A percentile compares a stretch with the other conserved stretches of the same genome.
phyloP scores from a whole-genome alignment of 495 filamentous ascomycete genomes.

The Collariella sp. region DNA sequence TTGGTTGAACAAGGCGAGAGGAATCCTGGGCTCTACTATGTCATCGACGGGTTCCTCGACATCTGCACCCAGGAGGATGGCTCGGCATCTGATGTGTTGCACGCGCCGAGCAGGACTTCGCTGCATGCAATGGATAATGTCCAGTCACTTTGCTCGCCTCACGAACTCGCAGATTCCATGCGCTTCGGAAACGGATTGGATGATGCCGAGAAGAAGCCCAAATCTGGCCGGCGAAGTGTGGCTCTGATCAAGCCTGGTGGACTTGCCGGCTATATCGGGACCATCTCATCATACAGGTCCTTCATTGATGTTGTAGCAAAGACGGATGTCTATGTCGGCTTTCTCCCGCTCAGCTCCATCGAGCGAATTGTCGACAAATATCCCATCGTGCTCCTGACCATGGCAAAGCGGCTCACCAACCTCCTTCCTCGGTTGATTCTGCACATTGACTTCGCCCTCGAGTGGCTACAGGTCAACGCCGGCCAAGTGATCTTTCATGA shows the following conservation, averaged over 20 bases:
- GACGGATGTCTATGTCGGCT: slow-evolving; percentile 97
- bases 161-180: slow-evolving; percentile 16
- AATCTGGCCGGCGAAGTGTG: slow-evolving; percentile 49
- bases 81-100: slow-evolving; percentile 28
- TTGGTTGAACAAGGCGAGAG: slow-evolving; percentile 96
- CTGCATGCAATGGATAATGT: slow-evolving; percentile 29
- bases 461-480: slow-evolving; percentile 94
- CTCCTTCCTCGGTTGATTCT: slow-evolving; percentile 85
- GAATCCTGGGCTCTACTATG: slow-evolving; percentile 93
- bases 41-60: slow-evolving; percentile 94
- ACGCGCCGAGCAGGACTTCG: slow-evolving; percentile 26
- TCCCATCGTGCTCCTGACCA: slow-evolving; percentile 83
- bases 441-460: slow-evolving; percentile 95
- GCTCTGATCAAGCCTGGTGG: slow-evolving; percentile 93
- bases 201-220: slow-evolving; percentile 16
- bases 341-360: slow-evolving; percentile 75
- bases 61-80: slow-evolving; percentile 53
- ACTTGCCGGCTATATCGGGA: slow-evolving; percentile 87
- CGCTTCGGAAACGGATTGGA: slow-evolving; percentile 9
- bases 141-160: slow-evolving; percentile 21
- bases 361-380: slow-evolving; percentile 89
- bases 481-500: slow-evolving; percentile 92
- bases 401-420: slow-evolving; percentile 88
- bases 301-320: slow-evolving; percentile 96
- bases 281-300: slow-evolving; percentile 86